Base-by-base conservation (phyloP, 257 asterid genomes). In the Solanum appendiculatum region DNA sequence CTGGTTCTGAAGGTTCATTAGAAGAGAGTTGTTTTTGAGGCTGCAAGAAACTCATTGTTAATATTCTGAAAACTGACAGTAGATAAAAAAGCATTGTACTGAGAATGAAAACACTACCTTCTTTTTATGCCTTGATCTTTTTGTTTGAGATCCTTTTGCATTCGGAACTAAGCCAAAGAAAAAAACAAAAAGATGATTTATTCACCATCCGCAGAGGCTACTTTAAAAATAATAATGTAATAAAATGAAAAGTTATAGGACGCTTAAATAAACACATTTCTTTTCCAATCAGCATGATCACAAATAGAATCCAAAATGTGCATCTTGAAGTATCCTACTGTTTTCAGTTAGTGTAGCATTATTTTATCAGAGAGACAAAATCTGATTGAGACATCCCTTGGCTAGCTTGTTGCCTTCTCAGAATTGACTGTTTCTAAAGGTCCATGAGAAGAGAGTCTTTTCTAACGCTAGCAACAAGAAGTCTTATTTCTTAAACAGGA, bases 91-190 rank as follows among this genome's bases (percentile, higher is more conserved):
- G 12, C 88, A 82, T 58, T 70, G 58, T 66, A 25, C 39, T 4
- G 87, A 81, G 20, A 84, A 86, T 21, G 86, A 63, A 34, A 82
- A 69, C 60, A 82, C 70, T 92, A 97, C 99, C 99, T 94, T 95
- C 87, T 89, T 86, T 91, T 92, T 96, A 69, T 93, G 90, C 89
- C 92, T 92, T 84, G 93, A 81, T 88, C 90, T 93, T 93, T 92
- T 93, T 88, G 94, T 86, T 88, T 91, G 98, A 89, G 98, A 88
- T 90, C 92, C 97, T 89, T 87, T 95, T 86, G 92, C 97, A 90
- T 89, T 94, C 86, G 96, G 87, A 86, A 91, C 98, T 97, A 91
- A 73, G 83, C 72, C 58, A 86, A n/a, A 72, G 48, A 46, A 48
- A 70, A 75, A 20, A 85, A 31, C 4, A 25, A 29, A 44, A 36